Evolutionary conservation across 768 basidiomycete genomes (phyloP).

Genomic region (Mycena rosella): DNA sequence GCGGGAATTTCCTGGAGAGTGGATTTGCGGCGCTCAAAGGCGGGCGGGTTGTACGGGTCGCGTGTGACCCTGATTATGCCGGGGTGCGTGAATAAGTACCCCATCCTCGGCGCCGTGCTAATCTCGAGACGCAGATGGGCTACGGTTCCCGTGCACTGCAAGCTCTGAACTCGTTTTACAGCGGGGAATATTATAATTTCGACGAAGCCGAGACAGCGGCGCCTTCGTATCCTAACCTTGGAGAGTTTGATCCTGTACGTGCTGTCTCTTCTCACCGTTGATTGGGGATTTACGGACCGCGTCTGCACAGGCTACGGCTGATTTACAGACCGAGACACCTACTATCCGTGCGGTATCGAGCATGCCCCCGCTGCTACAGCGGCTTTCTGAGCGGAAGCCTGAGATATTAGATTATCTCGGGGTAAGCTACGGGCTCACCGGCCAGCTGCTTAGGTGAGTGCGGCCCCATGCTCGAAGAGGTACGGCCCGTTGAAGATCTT

Average conservation of each 20-base stretch:
- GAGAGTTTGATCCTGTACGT: slow-evolving; percentile 60
- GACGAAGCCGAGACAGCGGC: slow-evolving; percentile 73
- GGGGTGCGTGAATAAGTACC: slow-evolving; percentile 68
- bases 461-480: neutral
- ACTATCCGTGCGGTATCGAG: slow-evolving; percentile 76
- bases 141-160: slow-evolving; percentile 93
- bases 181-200: slow-evolving; percentile 91
- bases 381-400: slow-evolving; percentile 90
- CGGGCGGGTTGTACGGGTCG: slow-evolving; percentile 91
- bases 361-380: slow-evolving; percentile 95
- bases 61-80: slow-evolving; percentile 95
- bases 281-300: neutral
- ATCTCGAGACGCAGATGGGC: slow-evolving; percentile 82
- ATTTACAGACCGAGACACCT: slow-evolving; percentile 84
- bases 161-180: slow-evolving; percentile 90
- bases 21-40: slow-evolving; percentile 94
- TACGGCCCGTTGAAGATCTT: neutral
- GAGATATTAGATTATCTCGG: slow-evolving; percentile 94
- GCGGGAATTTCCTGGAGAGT: slow-evolving; percentile 96
- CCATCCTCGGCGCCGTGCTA: slow-evolving; percentile 12
- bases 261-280: neutral
- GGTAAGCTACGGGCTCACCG: slow-evolving; percentile 95
- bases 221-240: slow-evolving; percentile 71
- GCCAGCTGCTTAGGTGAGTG: slow-evolving; percentile 78
- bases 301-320: slow-evolving; percentile 44